Base-by-base conservation (phyloP, 164 flowering plant genomes). In the Stephania cephalantha region DNA sequence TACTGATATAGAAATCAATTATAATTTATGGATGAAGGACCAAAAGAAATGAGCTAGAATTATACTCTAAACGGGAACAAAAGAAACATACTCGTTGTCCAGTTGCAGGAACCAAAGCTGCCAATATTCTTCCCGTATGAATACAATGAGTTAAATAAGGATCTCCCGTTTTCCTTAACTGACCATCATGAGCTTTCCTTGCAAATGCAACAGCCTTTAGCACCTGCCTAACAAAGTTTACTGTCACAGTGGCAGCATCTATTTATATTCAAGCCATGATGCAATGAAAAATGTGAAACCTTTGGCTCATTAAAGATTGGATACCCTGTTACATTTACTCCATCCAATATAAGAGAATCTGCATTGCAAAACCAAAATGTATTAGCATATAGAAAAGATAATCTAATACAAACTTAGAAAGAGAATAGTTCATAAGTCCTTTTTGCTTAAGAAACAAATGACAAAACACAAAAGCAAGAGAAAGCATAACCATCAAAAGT, bases 131-230 rank as follows among this genome's bases (percentile, higher is more conserved):
- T 83, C 90, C 97, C 1, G 98, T 94, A 76, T 94, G 96, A 58
- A 92, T 87, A 77, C 98, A 92, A 74, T 94, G 97, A 30, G 89
- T 81, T 69, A 92, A 71, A 79, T 90, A 90, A 13, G 94, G 88
- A 52, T 95, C 98, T 75, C 97, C 98, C 31, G 97, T 95, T 79
- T 86, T 92, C 65, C 98, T 83, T 6, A 86, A 66, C 82, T 92
- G 97, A 31, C 95, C 97, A 71, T 84, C 79, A 77, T 95, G 98
- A 74, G 97, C 98, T 75, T 80, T 90, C 83, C 77, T 92, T 20
- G 98, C 94, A 87, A 95, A 95, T 71, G 85, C 89, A 81, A 95
- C 88, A 78, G 98, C 97, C 86, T 90, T 90, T 73, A 83, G 94
- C 83, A 95, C 97, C 98, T 95, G 94, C 90, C 89, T 88, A 82